These are phyloP conservation scores for Euphorbia tirucalli DNA, from an alignment of 345 rosid species.

Conservation along the genomic window DNA sequence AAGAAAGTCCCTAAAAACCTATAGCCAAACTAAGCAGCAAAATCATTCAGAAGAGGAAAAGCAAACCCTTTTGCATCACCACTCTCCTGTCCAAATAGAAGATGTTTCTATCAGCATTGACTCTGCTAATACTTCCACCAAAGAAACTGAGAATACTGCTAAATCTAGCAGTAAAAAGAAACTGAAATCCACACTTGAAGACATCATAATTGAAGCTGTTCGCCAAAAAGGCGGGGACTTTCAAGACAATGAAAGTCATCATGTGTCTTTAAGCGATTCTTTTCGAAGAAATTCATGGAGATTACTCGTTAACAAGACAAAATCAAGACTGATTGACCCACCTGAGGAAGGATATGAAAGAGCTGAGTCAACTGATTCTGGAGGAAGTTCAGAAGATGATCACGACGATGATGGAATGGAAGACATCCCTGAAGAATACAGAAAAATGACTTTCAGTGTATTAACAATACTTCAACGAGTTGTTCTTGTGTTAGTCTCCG, in stretches of 20 bases:
- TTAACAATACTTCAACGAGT: constrained; percentile 30
- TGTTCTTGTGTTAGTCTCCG: constrained; percentile 30
- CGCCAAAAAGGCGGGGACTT: constrained; percentile 19
- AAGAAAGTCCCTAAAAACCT: constrained; percentile 26
- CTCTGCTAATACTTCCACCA: not conserved
- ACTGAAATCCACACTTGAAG: constrained; percentile 29
- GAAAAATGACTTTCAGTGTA: constrained; percentile 13
- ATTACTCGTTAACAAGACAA: constrained; percentile 30
- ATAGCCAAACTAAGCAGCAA: constrained; percentile 17
- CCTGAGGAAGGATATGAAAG: constrained; percentile 25
- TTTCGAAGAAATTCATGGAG: constrained; percentile 31
- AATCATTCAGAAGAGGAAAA: constrained; percentile 18
- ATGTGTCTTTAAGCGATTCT: not conserved
- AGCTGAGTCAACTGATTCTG: constrained; percentile 2
- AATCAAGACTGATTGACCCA: constrained; percentile 48
- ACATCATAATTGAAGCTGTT: constrained; percentile 29
- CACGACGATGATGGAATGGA: constrained; percentile 24
- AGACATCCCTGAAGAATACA: constrained; percentile 37
- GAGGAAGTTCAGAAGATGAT: constrained; percentile 9
- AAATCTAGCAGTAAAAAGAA: constrained; percentile 16
- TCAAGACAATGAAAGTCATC: not conserved
- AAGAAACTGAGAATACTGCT: constrained; percentile 21
- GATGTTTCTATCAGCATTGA: constrained; percentile 29
- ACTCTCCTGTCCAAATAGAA: no score
- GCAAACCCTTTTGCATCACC: constrained; percentile 21